Conservation (phyloP, 1,284 basidiomycete species). For the Ganoderma sp. region DNA sequence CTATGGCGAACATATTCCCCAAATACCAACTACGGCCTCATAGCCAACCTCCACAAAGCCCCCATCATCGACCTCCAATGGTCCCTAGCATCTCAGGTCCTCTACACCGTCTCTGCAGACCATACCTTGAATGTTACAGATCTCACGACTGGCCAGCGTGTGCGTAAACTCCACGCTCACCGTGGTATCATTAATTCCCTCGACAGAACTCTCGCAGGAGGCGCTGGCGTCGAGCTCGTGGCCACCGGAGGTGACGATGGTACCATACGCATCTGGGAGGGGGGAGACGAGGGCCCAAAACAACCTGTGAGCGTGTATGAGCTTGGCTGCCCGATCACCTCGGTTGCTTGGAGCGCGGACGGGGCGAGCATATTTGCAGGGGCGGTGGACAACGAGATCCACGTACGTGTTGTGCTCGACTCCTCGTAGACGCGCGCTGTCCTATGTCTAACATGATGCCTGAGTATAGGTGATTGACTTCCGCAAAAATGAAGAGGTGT, state of each 20-base stretch:
- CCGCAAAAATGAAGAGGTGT: conserved; percentile 80
- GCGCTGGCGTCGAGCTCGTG: conserved; percentile 82
- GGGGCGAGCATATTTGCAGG: conserved; percentile 87
- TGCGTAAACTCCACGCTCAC: conserved; percentile 81
- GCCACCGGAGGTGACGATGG: conserved; percentile 90
- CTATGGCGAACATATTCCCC: conserved; percentile 83
- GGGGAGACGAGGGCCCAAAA: conserved; percentile 77
- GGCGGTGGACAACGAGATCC: conserved; percentile 92
- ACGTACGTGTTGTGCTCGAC: conserved; percentile 59
- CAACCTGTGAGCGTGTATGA: conserved; percentile 80
- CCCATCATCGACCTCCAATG: conserved; percentile 83
- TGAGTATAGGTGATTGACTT: conserved; percentile 78
- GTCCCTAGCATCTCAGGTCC: conserved; percentile 71
- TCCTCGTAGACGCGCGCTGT: neutral
- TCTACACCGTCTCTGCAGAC: conserved; percentile 88
- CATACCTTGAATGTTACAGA: conserved; percentile 78
- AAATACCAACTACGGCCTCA: conserved; percentile 81
- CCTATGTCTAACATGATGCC: neutral
- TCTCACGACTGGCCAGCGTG: conserved; percentile 77
- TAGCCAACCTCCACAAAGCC: conserved; percentile 77
- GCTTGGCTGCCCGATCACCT: conserved; percentile 88
- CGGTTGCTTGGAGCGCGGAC: conserved; percentile 90
- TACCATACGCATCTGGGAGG: conserved; percentile 87
- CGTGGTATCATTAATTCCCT: conserved; percentile 87
- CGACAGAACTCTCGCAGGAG: conserved; percentile 82